phyloP scores from a whole-genome alignment of 2,329 filamentous ascomycete genomes.

The Diaporthe caulivora region DNA sequence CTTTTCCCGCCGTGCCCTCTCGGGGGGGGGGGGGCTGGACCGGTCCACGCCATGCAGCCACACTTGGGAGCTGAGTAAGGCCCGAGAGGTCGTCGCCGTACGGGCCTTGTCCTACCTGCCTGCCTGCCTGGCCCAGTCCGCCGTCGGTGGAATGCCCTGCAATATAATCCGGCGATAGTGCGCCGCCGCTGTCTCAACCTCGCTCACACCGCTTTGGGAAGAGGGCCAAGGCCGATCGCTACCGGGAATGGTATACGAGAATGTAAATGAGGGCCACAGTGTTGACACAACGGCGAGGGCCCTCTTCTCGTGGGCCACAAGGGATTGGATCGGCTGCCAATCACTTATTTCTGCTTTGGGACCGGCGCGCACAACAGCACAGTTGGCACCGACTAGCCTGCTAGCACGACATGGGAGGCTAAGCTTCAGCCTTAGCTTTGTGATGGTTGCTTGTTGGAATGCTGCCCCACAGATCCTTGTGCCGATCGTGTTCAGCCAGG shows the following conservation, averaged over 20 bases:
- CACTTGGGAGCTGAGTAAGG: conserved; percentile 28
- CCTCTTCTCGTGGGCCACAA: background rate
- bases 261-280: conserved; percentile 8
- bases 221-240: background rate
- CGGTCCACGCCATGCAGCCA: conserved; percentile 22
- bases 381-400: background rate
- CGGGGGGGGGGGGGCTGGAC: background rate
- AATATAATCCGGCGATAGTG: conserved; percentile 19
- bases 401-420: conserved; percentile 5
- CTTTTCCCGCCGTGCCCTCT: conserved; percentile 8
- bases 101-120: background rate
- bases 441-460: background rate
- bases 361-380: conserved; percentile 6
- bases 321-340: conserved; percentile 23
- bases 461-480: conserved; percentile 2
- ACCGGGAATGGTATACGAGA: conserved; percentile 11
- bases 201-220: background rate
- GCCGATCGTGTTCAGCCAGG: conserved; percentile 17
- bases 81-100: background rate
- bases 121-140: background rate
- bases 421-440: conserved; percentile 30
- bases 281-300: background rate
- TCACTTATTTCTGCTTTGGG: background rate
- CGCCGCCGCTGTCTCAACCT: conserved; percentile 19
- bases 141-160: conserved; percentile 3